phyloP scores from a whole-genome alignment of 2,329 filamentous ascomycete species.

The Monosporascus sp. region DNA sequence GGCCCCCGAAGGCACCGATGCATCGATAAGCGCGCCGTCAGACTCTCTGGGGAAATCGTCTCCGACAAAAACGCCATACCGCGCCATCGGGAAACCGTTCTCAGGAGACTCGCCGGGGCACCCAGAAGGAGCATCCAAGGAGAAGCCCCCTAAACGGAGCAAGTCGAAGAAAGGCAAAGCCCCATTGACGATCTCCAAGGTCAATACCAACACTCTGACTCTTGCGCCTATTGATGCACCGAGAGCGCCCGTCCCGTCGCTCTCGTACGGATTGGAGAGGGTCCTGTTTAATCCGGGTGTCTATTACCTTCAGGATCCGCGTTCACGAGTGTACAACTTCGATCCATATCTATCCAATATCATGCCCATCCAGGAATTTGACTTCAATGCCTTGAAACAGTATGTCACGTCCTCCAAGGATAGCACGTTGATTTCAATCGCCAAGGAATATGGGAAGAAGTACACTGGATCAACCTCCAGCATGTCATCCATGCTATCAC shows the following conservation, averaged over 20 bases:
- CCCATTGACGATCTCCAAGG: conserved; percentile 13
- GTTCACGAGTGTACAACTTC: conserved; percentile 90
- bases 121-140: not conserved
- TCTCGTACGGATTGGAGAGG: conserved; percentile 73
- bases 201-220: conserved; percentile 22
- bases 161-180: not conserved
- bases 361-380: conserved; percentile 90
- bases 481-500: conserved; percentile 81
- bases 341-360: conserved; percentile 90
- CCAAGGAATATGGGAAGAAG: conserved; percentile 62
- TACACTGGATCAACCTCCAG: conserved; percentile 96
- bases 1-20: not conserved
- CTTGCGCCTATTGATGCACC: conserved; percentile 28
- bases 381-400: conserved; percentile 77
- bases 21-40: not conserved
- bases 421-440: conserved; percentile 61
- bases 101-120: not conserved
- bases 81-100: conserved; percentile 4
- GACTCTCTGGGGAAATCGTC: too few relatives aligned
- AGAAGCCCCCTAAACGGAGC: not conserved
- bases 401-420: conserved; percentile 94
- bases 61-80: not conserved
- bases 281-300: conserved; percentile 96
- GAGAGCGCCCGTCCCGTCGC: conserved; percentile 45
- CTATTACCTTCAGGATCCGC: conserved; percentile 83